phyloP scores from a whole-genome alignment of 495 filamentous ascomycete genomes.

The Podospora conica region DNA sequence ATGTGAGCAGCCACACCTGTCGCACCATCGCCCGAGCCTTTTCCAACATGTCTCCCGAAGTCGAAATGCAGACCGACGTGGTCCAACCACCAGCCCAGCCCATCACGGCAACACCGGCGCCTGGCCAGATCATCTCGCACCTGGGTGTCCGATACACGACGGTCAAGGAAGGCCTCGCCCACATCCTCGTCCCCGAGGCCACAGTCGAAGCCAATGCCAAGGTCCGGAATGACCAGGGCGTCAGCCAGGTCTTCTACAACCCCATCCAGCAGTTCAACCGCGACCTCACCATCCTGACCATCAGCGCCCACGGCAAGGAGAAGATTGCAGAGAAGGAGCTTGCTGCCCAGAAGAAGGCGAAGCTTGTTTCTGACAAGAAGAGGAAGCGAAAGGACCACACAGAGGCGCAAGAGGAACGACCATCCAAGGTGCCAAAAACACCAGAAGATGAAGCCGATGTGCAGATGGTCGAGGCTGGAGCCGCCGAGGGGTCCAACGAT shows the following conservation, averaged over 20 bases:
- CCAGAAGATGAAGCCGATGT: slow-evolving; percentile 12
- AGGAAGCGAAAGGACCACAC: slow-evolving; percentile 45
- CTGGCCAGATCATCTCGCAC: slow-evolving; percentile 31
- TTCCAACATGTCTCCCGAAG: not conserved
- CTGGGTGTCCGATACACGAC: slow-evolving; percentile 37
- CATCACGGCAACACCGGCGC: slow-evolving; percentile 22
- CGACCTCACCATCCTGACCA: slow-evolving; percentile 86
- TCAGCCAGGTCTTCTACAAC: slow-evolving; percentile 92
- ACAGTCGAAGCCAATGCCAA: slow-evolving; percentile 23
- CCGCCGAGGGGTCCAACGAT: slow-evolving; percentile 18
- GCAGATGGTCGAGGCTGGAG: slow-evolving; percentile 2
- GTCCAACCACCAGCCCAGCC: too few relatives aligned
- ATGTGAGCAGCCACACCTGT: not conserved
- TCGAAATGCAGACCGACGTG: slow-evolving; percentile 27
- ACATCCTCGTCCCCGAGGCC: slow-evolving; percentile 39
- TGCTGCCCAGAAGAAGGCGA: slow-evolving; percentile 34
- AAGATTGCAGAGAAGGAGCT: slow-evolving; percentile 43
- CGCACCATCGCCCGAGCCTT: not conserved
- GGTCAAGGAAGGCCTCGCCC: slow-evolving; percentile 41
- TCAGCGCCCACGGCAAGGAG: slow-evolving; percentile 75
- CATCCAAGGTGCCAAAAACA: slow-evolving; percentile 21
- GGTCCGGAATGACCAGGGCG: slow-evolving; percentile 31
- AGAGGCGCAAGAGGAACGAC: slow-evolving; percentile 23
- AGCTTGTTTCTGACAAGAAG: slow-evolving; percentile 35
- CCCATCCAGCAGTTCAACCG: slow-evolving; percentile 98